phyloP scores from a whole-genome alignment of 805 yeast species.

The Candida caryicola region DNA sequence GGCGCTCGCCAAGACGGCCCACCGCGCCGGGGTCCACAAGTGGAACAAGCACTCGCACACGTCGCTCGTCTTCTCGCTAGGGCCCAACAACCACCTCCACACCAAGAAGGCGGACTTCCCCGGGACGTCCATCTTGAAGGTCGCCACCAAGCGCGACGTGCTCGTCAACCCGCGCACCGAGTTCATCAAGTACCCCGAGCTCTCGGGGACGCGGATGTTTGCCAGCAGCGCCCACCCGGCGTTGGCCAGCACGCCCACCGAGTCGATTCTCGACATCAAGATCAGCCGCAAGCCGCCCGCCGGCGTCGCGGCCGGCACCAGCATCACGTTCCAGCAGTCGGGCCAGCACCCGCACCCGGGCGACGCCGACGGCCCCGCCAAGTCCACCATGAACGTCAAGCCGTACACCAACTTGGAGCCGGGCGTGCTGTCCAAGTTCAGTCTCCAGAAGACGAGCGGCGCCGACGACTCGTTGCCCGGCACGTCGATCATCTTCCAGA shows the following conservation, averaged over 20 bases:
- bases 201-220: conserved; percentile 5
- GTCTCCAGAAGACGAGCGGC: conserved; percentile 2
- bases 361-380: background rate
- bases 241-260: background rate
- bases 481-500: conserved; percentile 7
- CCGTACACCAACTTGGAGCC: conserved; percentile 8
- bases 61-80: conserved; percentile 11
- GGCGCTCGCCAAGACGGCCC: conserved; percentile 1
- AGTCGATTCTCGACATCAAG: conserved; percentile 1
- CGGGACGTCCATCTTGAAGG: conserved; percentile 13
- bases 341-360: background rate
- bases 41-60: conserved; percentile 6
- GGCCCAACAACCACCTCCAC: conserved; percentile 9
- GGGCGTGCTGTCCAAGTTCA: conserved; percentile 5
- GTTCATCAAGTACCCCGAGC: conserved; percentile 5
- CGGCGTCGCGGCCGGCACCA: background rate
- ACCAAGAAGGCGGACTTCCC: conserved; percentile 11
- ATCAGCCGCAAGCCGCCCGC: background rate
- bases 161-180: conserved; percentile 5
- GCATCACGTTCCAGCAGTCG: background rate
- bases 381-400: conserved; percentile 5
- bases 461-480: conserved; percentile 6
- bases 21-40: conserved; percentile 2
- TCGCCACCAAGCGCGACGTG: conserved; percentile 5
- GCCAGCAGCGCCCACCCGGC: background rate